These are phyloP conservation scores for Pilatotrama ljubarskyi DNA, from an alignment of 768 basidiomycete genomes.

Conservation along the genomic window DNA sequence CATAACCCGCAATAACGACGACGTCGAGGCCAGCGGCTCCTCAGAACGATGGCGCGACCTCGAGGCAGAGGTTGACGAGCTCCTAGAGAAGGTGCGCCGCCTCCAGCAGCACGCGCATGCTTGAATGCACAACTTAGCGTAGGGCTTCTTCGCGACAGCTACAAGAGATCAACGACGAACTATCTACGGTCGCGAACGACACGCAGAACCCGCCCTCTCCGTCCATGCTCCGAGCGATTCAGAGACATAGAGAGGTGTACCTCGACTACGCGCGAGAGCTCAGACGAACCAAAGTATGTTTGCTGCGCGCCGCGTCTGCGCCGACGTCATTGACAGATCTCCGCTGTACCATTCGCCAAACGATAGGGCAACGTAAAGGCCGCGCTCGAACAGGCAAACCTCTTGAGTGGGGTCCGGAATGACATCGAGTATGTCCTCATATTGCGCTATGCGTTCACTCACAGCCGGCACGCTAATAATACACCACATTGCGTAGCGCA, in stretches of 20 bases:
- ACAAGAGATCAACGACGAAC: constrained; percentile 82
- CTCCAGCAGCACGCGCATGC: neutral
- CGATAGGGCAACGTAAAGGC: constrained; percentile 73
- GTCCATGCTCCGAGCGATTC: constrained; percentile 85
- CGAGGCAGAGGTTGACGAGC: constrained; percentile 83
- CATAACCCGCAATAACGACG: constrained; percentile 54
- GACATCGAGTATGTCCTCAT: constrained; percentile 80
- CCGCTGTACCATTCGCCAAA: neutral
- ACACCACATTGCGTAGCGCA: constrained; percentile 50
- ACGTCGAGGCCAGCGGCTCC: constrained; percentile 71
- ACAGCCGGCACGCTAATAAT: neutral
- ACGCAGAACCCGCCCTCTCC: constrained; percentile 72
- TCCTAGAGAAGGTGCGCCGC: constrained; percentile 76
- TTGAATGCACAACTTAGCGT: constrained; percentile 19
- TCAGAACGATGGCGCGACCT: constrained; percentile 77
- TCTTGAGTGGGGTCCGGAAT: constrained; percentile 88
- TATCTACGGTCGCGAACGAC: constrained; percentile 65
- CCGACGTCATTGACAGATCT: neutral
- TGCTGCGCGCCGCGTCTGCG: neutral
- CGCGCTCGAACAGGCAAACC: constrained; percentile 82
- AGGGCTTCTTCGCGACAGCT: constrained; percentile 50
- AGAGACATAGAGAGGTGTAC: constrained; percentile 87
- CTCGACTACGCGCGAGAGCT: constrained; percentile 88
- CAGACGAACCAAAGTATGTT: constrained; percentile 73
- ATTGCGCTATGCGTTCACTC: neutral